These are phyloP conservation scores for Vigna nakashimae DNA, from an alignment of 306 rosid genomes.

Conservation along the genomic window DNA sequence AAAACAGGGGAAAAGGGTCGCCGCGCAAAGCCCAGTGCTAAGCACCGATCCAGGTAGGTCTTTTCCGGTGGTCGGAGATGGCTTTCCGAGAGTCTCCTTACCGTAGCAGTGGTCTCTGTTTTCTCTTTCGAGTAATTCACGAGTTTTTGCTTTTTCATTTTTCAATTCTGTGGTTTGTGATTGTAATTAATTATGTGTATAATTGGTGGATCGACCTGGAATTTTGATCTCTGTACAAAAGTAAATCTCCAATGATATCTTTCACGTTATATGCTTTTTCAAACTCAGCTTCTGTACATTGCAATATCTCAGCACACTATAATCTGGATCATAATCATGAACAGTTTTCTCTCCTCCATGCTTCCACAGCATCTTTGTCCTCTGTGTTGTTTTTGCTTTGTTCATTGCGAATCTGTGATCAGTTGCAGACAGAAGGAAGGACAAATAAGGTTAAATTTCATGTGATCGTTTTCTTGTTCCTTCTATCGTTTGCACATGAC, in stretches of 20 bases:
- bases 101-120: not conserved
- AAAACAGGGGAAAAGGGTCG: slow-evolving; percentile 51
- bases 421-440: no score
- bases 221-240: slow-evolving; percentile 38
- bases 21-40: slow-evolving; percentile 43
- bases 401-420: no score
- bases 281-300: no score
- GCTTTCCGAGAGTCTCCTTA: not conserved
- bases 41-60: slow-evolving; percentile 56
- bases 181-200: slow-evolving; percentile 57
- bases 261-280: slow-evolving; percentile 35
- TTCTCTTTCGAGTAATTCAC: no score
- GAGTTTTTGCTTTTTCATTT: not conserved
- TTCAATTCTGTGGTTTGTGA: not conserved
- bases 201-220: slow-evolving; percentile 22
- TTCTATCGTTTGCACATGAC: not conserved
- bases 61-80: slow-evolving; percentile 32
- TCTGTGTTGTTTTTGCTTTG: not conserved
- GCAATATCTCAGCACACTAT: not conserved
- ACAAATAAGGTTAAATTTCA: not conserved
- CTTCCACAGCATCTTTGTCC: not conserved
- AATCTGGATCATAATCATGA: no score
- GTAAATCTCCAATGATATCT: slow-evolving; percentile 28
- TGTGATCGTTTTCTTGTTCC: not conserved
- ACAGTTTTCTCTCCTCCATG: no score